phyloP scores from a whole-genome alignment of 306 rosid genomes.

The Trifolium fragiferum region DNA sequence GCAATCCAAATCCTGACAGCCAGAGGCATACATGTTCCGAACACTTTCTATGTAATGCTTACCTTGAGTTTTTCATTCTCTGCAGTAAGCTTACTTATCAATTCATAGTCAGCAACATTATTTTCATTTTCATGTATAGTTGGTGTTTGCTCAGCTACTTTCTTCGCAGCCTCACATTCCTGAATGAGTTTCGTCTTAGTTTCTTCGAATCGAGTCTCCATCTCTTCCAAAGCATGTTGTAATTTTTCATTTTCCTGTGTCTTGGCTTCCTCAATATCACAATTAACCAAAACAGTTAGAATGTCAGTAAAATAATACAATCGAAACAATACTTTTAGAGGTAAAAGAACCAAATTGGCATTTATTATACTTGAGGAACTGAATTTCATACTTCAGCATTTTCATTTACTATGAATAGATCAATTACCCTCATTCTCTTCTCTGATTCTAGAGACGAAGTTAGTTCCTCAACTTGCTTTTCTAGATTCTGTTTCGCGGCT shows the following conservation, averaged over 20 bases:
- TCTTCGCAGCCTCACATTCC: constrained; percentile 62
- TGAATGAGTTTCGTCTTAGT: constrained; percentile 53
- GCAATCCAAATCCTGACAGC: not conserved
- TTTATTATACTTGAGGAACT: not conserved
- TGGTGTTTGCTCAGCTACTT: constrained; percentile 48
- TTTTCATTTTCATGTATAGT: constrained; percentile 53
- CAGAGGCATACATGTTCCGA: not conserved
- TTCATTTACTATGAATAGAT: constrained; percentile 28
- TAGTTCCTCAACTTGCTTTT: constrained; percentile 89
- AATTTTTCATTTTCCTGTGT: constrained; percentile 70
- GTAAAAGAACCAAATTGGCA: not conserved
- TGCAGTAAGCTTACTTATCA: constrained; percentile 36
- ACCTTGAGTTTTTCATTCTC: constrained; percentile 51
- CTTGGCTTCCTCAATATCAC: constrained; percentile 73
- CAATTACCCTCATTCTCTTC: constrained; percentile 75
- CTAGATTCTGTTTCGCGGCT: constrained; percentile 80
- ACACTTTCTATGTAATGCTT: constrained; percentile 2
- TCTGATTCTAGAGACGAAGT: constrained; percentile 65
- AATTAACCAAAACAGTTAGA: constrained; percentile 39
- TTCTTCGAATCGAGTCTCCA: constrained; percentile 44
- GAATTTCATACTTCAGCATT: constrained; percentile 5
- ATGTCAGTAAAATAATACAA: constrained; percentile 33
- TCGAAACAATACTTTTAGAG: not conserved
- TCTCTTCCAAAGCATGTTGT: constrained; percentile 68
- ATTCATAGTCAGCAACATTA: constrained; percentile 40